Evolutionary conservation across 2,329 filamentous ascomycete species (phyloP).

Genomic region (Fusarium sp.): DNA sequence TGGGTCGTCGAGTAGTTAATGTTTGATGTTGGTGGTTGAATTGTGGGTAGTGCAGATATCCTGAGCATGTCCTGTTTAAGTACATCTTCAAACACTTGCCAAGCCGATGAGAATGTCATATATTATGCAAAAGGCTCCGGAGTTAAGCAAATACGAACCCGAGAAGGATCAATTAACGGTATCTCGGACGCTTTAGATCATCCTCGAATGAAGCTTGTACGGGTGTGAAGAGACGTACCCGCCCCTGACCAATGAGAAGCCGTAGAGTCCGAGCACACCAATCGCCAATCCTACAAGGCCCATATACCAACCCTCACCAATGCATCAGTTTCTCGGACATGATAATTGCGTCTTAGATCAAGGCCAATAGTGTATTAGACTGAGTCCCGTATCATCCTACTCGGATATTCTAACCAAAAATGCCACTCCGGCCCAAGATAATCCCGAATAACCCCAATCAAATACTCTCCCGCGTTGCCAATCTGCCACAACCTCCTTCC

Average conservation of each 20-base stretch:
- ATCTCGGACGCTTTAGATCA: neutral
- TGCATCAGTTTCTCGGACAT: neutral
- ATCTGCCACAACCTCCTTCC: conserved; percentile 26
- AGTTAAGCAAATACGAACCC: neutral
- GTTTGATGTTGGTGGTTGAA: neutral
- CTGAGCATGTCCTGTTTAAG: too few species aligned
- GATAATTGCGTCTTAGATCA: rapidly evolving
- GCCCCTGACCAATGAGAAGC: neutral
- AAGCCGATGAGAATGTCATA: too few species aligned
- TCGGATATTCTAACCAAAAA: conserved; percentile 16
- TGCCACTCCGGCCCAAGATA: conserved; percentile 24
- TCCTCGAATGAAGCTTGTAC: rapidly evolving
- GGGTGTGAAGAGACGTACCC: neutral
- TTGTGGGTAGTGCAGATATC: neutral
- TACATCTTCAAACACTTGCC: too few species aligned
- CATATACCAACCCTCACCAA: neutral
- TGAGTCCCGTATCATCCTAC: neutral
- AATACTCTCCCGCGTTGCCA: conserved; percentile 7
- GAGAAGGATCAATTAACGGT: neutral
- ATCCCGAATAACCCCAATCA: conserved; percentile 9
- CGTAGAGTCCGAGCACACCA: neutral
- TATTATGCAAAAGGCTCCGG: too few species aligned
- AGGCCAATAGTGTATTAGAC: neutral
- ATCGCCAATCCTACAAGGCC: neutral
- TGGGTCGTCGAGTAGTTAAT: rapidly evolving